These are phyloP conservation scores for Lactuca sativa DNA, from an alignment of 129 eudicot genomes.

Conservation along the genomic window DNA sequence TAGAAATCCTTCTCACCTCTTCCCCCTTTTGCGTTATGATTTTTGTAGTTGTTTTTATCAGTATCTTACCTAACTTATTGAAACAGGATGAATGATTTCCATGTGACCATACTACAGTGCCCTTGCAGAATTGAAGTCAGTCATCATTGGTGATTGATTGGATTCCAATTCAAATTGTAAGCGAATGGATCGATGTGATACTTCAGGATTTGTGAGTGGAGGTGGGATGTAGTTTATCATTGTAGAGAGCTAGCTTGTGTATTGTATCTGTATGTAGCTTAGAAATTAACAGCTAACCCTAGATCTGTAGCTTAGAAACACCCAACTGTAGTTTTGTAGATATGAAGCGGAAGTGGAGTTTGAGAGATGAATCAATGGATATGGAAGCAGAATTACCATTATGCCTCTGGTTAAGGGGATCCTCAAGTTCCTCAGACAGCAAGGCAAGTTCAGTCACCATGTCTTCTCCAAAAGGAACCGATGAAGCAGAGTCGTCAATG, in stretches of 20 bases:
- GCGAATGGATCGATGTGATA: conserved; percentile 79
- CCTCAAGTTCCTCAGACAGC: conserved; percentile 83
- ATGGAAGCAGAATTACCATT: conserved; percentile 38
- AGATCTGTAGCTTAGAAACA: conserved; percentile 26
- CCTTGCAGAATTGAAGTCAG: conserved; percentile 13
- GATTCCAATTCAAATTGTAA: conserved; percentile 5
- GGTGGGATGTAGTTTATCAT: conserved; percentile 12
- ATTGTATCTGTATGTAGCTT: not conserved
- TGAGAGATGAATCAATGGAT: conserved; percentile 32
- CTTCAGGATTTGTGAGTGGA: conserved; percentile 93
- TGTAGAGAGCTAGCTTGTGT: conserved; percentile 33
- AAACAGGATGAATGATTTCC: conserved; percentile 31
- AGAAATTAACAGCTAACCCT: conserved; percentile 36
- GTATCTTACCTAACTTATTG: not conserved
- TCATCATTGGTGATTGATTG: conserved; percentile 28
- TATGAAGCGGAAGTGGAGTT: conserved; percentile 63
- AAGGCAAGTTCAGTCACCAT: conserved; percentile 64
- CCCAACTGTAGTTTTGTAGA: conserved; percentile 33
- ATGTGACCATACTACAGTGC: not conserved
- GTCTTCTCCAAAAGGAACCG: conserved; percentile 63
- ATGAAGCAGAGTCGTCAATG: conserved; percentile 56
- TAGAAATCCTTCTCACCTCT: no score
- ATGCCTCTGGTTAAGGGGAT: conserved; percentile 51
- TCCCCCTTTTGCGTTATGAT: no score
- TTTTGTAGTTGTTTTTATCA: no score